Evolutionary conservation across 306 rosid species (phyloP).

Genomic region (Medicago ruthenica): DNA sequence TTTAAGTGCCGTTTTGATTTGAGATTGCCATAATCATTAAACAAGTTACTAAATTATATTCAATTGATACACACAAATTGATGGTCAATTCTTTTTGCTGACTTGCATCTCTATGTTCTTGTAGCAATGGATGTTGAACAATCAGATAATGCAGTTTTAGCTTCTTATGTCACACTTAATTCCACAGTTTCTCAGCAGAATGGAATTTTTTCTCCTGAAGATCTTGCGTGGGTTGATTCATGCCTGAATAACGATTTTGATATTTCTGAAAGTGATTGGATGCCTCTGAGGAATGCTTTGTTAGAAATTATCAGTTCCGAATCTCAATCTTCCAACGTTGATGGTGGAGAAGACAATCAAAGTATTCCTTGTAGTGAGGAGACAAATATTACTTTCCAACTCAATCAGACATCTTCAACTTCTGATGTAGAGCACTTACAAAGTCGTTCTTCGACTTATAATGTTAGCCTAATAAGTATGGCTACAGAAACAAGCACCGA

Average conservation of each 20-base stretch:
- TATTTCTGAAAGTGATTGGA: constrained; percentile 53
- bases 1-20: background rate
- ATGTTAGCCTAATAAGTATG: constrained; percentile 29
- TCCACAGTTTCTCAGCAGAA: constrained; percentile 32
- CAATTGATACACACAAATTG: background rate
- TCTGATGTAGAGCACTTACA: constrained; percentile 30
- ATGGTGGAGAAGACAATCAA: constrained; percentile 36
- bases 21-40: constrained; percentile 10
- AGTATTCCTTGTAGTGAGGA: constrained; percentile 39
- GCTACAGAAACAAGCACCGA: constrained; percentile 40
- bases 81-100: constrained; percentile 28
- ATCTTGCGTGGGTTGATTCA: constrained; percentile 78
- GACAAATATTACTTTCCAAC: constrained; percentile 33
- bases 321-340: constrained; percentile 37
- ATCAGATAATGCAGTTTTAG: constrained; percentile 38
- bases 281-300: constrained; percentile 61
- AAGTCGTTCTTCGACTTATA: constrained; percentile 30
- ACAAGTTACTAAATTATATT: background rate
- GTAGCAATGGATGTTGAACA: constrained; percentile 46
- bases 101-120: constrained; percentile 29
- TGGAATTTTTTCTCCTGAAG: constrained; percentile 61
- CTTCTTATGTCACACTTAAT: constrained; percentile 29
- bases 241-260: constrained; percentile 51
- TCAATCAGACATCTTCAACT: constrained; percentile 34
- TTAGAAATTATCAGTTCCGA: constrained; percentile 61